Percentiles rank a stretch among this genome's conserved stretches.
Conservation (phyloP, 2,329 filamentous ascomycete species). For the Apiospora rasikravindrae region DNA sequence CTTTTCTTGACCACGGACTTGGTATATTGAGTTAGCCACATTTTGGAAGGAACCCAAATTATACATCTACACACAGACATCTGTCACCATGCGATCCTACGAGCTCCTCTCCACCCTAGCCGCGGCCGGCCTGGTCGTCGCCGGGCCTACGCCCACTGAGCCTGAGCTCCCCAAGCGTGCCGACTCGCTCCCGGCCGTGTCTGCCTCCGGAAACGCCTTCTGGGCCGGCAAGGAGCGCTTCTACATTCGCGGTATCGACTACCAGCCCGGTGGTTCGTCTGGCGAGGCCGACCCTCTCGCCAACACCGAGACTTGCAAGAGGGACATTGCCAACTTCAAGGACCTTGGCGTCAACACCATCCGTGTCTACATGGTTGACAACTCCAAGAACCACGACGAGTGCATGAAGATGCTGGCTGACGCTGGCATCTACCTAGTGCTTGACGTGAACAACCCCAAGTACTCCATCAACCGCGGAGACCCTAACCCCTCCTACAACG, state of each 20-base stretch:
- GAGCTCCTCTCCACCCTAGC: conserved; percentile 54
- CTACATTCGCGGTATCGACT: conserved; percentile 66
- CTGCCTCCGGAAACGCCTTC: conserved; percentile 64
- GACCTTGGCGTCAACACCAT: conserved; percentile 88
- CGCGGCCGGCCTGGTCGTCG: conserved; percentile 49
- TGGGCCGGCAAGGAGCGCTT: conserved; percentile 59
- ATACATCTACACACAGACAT: background rate
- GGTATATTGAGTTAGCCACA: conserved; percentile 1
- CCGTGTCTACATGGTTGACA: conserved; percentile 92
- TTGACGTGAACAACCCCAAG: conserved; percentile 87
- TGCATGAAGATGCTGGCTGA: conserved; percentile 84
- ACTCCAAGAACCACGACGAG: conserved; percentile 77
- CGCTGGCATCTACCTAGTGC: conserved; percentile 88
- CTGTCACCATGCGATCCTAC: conserved; percentile 54
- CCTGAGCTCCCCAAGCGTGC: conserved; percentile 56
- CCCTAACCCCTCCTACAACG: conserved; percentile 83
- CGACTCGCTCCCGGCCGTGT: conserved; percentile 54
- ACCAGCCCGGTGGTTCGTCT: conserved; percentile 66
- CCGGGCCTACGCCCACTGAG: conserved; percentile 56
- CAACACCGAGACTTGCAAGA: conserved; percentile 71
- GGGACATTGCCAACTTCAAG: conserved; percentile 83
- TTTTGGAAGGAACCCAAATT: background rate
- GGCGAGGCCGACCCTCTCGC: conserved; percentile 74
- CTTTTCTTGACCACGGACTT: background rate
- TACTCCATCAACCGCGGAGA: conserved; percentile 84